Evolutionary conservation across 129 eudicot genomes (phyloP).

Genomic region (Lactuca saligna): DNA sequence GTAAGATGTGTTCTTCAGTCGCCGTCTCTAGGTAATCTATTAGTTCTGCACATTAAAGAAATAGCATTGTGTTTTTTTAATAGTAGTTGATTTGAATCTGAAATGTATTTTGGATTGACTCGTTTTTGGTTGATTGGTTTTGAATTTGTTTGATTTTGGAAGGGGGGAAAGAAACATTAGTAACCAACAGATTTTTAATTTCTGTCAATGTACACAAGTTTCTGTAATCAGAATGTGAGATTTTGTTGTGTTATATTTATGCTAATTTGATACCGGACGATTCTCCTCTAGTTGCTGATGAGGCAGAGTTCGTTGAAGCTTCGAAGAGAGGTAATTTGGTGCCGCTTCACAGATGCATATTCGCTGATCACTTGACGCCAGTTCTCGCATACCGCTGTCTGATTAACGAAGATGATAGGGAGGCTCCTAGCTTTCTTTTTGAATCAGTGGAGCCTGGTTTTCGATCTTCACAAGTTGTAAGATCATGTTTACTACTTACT

Average conservation of each 20-base stretch:
- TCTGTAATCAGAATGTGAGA: conserved; percentile 8
- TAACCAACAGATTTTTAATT: neutral
- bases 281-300: conserved; percentile 44
- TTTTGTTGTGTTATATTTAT: conserved; percentile 6
- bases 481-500: conserved; percentile 16
- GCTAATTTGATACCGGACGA: neutral
- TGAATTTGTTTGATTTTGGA: conserved; percentile 4
- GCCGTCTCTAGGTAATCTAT: conserved; percentile 40
- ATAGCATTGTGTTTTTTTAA: conserved; percentile 13
- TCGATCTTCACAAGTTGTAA: conserved; percentile 64
- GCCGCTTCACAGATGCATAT: conserved; percentile 67
- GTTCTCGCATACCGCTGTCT: conserved; percentile 94
- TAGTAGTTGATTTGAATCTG: conserved; percentile 1
- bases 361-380: conserved; percentile 92
- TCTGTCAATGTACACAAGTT: conserved; percentile 2
- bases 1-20: conserved; percentile 49
- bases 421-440: conserved; percentile 88
- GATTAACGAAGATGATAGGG: conserved; percentile 77
- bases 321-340: conserved; percentile 68
- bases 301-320: conserved; percentile 64
- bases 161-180: neutral
- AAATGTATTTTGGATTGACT: conserved; percentile 4
- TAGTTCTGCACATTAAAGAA: neutral
- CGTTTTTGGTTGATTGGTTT: conserved; percentile 11
- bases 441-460: conserved; percentile 89